These are phyloP conservation scores for Ceratobasidium sp. DNA, from an alignment of 1,284 basidiomycete species.

Conservation along the genomic window DNA sequence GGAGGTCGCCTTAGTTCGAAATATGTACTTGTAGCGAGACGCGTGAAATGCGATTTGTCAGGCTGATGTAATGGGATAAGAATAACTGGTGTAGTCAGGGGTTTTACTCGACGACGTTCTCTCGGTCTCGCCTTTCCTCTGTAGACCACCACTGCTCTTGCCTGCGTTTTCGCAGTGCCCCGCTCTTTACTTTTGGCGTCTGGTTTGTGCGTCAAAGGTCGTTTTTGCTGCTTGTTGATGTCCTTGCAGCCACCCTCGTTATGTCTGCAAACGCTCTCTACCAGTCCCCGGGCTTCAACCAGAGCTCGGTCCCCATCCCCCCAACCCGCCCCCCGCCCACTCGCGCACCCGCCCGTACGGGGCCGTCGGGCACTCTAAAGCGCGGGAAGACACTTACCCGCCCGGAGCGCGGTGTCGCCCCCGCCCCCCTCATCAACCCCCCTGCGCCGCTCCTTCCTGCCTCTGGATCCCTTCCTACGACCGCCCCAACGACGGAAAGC, in stretches of 20 bases:
- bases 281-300: constrained; percentile 12
- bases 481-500: constrained; percentile 50
- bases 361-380: constrained; percentile 63
- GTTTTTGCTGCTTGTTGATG: not conserved
- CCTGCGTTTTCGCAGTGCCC: constrained; percentile 1
- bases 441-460: constrained; percentile 57
- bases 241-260: constrained; percentile 26
- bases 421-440: constrained; percentile 91
- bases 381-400: constrained; percentile 94
- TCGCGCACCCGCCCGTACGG: constrained; percentile 55
- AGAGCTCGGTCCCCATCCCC: constrained; percentile 63
- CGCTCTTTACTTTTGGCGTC: not conserved
- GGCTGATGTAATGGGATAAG: constrained; percentile 14
- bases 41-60: constrained; percentile 7
- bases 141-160: constrained; percentile 60
- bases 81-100: constrained; percentile 30
- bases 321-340: constrained; percentile 60
- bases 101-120: constrained; percentile 18
- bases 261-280: constrained; percentile 32
- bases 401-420: constrained; percentile 92
- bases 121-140: not conserved
- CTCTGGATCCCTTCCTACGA: constrained; percentile 45
- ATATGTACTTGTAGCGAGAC: constrained; percentile 24
- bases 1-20: constrained; percentile 3
- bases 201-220: not conserved